Percentiles rank a stretch among this genome's conserved stretches.
Conservation (phyloP, 75 land plant species). For the Cunninghamia lanceolata region DNA sequence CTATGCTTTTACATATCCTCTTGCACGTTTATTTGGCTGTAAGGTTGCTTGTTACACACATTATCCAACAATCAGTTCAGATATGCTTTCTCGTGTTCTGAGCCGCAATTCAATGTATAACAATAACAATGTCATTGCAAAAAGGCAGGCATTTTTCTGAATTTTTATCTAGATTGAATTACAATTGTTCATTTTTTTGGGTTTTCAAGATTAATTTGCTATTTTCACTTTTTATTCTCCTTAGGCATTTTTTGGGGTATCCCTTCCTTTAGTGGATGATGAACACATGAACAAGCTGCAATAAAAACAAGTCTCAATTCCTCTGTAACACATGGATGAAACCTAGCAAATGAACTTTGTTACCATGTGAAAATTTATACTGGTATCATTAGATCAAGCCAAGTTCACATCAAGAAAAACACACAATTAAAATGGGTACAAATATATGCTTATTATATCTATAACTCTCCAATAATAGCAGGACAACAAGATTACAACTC, state of each 20-base stretch:
- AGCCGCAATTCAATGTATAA: conserved; percentile 71
- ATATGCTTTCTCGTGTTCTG: conserved; percentile 88
- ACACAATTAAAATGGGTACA: background rate
- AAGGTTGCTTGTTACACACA: conserved; percentile 93
- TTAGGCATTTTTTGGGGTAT: background rate
- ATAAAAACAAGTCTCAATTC: background rate
- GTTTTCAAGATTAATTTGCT: background rate
- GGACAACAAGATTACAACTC: background rate
- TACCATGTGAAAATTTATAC: background rate
- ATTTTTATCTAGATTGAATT: background rate
- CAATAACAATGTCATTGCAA: conserved; percentile 68
- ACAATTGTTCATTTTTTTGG: background rate
- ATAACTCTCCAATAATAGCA: background rate
- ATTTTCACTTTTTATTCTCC: background rate
- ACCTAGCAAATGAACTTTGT: background rate
- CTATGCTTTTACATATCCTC: conserved; percentile 95
- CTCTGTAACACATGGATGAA: background rate
- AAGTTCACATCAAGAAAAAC: background rate
- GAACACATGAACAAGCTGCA: background rate
- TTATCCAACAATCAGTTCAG: conserved; percentile 96
- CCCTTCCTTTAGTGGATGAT: background rate
- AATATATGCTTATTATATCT: background rate
- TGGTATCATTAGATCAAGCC: background rate
- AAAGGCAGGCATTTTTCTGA: conserved; percentile 59
- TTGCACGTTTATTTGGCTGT: conserved; percentile 93